These are phyloP conservation scores for Fagus crenata DNA, from an alignment of 306 rosid genomes.

Conservation along the genomic window DNA sequence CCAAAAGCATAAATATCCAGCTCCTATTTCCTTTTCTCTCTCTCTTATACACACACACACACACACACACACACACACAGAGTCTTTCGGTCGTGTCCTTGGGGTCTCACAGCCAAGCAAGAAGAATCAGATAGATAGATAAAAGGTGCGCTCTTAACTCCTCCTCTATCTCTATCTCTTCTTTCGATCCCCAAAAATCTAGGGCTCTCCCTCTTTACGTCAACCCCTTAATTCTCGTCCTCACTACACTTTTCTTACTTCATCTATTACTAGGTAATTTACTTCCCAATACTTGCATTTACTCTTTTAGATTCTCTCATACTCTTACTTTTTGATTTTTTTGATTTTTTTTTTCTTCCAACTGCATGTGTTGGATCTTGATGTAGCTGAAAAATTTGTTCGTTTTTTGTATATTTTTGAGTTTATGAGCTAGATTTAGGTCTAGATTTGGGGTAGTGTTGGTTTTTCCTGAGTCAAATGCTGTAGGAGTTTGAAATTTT, in stretches of 20 bases:
- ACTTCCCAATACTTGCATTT: conserved; percentile 11
- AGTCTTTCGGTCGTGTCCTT: conserved; percentile 37
- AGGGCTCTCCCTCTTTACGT: conserved; percentile 42
- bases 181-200: conserved; percentile 82
- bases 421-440: conserved; percentile 16
- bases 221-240: conserved; percentile 19
- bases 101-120: conserved; percentile 51
- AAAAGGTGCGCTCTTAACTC: conserved; percentile 37
- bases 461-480: conserved; percentile 7
- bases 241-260: neutral
- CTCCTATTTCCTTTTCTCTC: neutral
- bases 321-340: no score
- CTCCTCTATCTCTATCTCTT: conserved; percentile 9
- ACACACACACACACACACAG: no score
- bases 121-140: conserved; percentile 2
- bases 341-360: neutral
- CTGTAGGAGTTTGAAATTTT: neutral
- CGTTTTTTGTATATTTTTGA: neutral
- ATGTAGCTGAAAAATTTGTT: conserved; percentile 1
- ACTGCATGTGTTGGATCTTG: conserved; percentile 36
- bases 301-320: neutral
- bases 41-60: rapidly evolving
- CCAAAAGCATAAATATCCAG: conserved; percentile 2
- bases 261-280: conserved; percentile 11
- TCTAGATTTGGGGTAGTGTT: conserved; percentile 24